A percentile compares a stretch with the other conserved stretches of the same genome.
These are phyloP conservation scores for Talaromyces wortmannii DNA, from an alignment of 495 filamentous ascomycete species.

Conservation along the genomic window DNA sequence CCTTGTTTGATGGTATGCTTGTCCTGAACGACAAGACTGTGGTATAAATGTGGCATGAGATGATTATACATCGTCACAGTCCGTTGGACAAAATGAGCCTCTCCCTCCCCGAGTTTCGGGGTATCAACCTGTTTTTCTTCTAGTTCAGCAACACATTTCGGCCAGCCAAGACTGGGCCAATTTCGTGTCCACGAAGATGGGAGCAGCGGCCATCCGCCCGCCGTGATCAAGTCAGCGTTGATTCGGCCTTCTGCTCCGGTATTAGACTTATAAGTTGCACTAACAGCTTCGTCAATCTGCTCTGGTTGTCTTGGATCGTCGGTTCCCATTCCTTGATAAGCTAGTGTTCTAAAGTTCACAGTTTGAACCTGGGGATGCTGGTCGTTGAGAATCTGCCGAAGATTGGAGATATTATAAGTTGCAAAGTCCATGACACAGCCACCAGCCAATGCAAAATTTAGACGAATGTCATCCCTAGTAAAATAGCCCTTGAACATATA, in stretches of 20 bases:
- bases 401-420: conserved; percentile 37
- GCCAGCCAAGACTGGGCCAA: conserved; percentile 17
- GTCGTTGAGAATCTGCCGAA: conserved; percentile 30
- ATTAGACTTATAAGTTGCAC: conserved; percentile 33
- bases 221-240: conserved; percentile 19
- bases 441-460: conserved; percentile 43
- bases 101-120: conserved; percentile 9
- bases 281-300: conserved; percentile 31
- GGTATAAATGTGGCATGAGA: conserved; percentile 29
- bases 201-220: conserved; percentile 10
- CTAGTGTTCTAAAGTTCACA: not conserved
- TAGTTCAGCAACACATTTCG: conserved; percentile 17
- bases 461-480: conserved; percentile 46
- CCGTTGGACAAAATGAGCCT: conserved; percentile 20
- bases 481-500: conserved; percentile 9
- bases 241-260: conserved; percentile 33
- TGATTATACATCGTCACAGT: conserved; percentile 36
- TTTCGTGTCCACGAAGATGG: conserved; percentile 8
- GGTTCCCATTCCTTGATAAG: not conserved
- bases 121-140: conserved; percentile 19
- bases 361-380: conserved; percentile 15
- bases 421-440: conserved; percentile 55
- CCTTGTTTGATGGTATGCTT: conserved; percentile 25
- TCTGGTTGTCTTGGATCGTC: conserved; percentile 6
- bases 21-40: conserved; percentile 46